Conservation (phyloP, 1,284 basidiomycete species). For the Macrocystidia cucumis region DNA sequence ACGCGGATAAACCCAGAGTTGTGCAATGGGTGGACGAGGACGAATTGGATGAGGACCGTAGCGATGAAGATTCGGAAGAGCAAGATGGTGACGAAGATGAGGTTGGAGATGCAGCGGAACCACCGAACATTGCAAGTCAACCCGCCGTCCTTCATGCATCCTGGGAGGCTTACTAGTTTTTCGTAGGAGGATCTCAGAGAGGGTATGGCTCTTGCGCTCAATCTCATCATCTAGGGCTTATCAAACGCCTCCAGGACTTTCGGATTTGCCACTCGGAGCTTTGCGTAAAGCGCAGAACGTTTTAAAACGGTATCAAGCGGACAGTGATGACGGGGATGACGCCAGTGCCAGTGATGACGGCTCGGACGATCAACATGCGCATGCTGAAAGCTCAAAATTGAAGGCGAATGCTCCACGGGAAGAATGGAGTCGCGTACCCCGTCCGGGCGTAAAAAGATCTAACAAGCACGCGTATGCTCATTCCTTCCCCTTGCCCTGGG, state of each 20-base stretch:
- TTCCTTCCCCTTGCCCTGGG: conserved; percentile 1
- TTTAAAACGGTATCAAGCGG: conserved; percentile 28
- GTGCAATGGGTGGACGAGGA: conserved; percentile 54
- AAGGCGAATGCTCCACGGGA: conserved; percentile 26
- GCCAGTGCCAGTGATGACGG: conserved; percentile 14
- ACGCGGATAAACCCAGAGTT: conserved; percentile 40
- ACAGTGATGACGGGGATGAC: conserved; percentile 20
- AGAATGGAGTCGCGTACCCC: conserved; percentile 30
- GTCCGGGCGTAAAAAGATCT: conserved; percentile 44
- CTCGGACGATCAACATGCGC: conserved; percentile 4
- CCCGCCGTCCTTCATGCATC: conserved; percentile 7
- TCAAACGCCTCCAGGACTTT: conserved; percentile 34
- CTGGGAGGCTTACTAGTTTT: conserved; percentile 1
- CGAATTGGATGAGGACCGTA: conserved; percentile 20
- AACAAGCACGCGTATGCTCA: conserved; percentile 86
- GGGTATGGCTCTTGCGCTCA: conserved; percentile 17
- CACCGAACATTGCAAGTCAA: conserved; percentile 24
- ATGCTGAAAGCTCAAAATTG: conserved; percentile 7
- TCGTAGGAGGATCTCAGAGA: conserved; percentile 28
- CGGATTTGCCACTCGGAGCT: conserved; percentile 54
- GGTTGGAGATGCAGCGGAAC: conserved; percentile 15
- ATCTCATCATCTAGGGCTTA: conserved; percentile 4
- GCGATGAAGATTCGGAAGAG: no score
- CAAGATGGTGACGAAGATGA: conserved; percentile 20
- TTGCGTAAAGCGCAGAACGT: conserved; percentile 58